Percentiles rank a stretch among this genome's conserved stretches.
Evolutionary conservation across 2,329 filamentous ascomycete genomes (phyloP).

Genomic region (Ceratocystis destructans): DNA sequence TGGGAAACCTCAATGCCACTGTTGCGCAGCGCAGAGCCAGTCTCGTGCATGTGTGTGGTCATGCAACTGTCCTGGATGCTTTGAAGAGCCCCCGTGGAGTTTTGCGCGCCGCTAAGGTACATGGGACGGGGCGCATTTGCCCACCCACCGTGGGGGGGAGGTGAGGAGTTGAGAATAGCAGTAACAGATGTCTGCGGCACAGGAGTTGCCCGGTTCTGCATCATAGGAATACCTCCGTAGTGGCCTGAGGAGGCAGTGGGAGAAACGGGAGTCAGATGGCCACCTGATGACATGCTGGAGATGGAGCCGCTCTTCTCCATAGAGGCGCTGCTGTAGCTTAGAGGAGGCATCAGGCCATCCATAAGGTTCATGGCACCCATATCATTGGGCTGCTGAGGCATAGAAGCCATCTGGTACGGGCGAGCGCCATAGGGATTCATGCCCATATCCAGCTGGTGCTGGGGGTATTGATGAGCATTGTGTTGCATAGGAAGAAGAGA

Average conservation of each 20-base stretch:
- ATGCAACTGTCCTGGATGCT: background rate
- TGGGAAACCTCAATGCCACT: conserved; percentile 19
- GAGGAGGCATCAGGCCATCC: background rate
- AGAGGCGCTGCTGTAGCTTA: conserved; percentile 3
- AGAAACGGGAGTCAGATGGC: conserved; percentile 13
- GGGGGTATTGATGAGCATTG: conserved; percentile 13
- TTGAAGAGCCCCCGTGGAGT: conserved; percentile 5
- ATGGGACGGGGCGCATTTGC: conserved; percentile 5
- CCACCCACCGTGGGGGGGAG: conserved; percentile 11
- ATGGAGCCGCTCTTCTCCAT: conserved; percentile 15
- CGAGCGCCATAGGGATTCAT: conserved; percentile 13
- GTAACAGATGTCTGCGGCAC: conserved; percentile 13
- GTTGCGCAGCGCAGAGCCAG: conserved; percentile 11
- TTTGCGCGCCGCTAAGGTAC: conserved; percentile 13
- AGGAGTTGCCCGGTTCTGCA: background rate
- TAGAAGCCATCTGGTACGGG: conserved; percentile 8
- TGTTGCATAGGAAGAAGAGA: conserved; percentile 9
- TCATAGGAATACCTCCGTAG: background rate
- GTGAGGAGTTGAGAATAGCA: conserved; percentile 18
- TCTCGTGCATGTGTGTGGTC: conserved; percentile 12
- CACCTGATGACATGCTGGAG: conserved; percentile 14
- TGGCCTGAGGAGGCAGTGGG: conserved; percentile 9
- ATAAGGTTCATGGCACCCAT: background rate
- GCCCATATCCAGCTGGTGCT: conserved; percentile 11
- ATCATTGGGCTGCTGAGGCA: background rate